Evolutionary conservation across 2,329 filamentous ascomycete species (phyloP).

Genomic region (Domatiomyces globalis): DNA sequence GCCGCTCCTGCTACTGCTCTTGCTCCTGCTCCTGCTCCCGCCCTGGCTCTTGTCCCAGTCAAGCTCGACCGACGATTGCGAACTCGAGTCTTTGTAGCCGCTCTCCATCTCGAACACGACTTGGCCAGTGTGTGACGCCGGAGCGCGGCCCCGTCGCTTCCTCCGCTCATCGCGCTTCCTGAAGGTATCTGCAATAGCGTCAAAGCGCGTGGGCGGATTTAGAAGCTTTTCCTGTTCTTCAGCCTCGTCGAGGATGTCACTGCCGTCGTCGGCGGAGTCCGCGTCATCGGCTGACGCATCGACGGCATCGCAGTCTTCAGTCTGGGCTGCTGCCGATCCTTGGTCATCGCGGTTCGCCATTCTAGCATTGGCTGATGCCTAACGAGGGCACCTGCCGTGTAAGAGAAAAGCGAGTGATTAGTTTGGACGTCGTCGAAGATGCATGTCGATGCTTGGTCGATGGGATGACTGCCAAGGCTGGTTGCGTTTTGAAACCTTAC

Average conservation of each 20-base stretch:
- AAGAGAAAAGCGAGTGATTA: not conserved
- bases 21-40: slow-evolving; percentile 9
- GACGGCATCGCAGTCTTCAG: not conserved
- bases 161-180: slow-evolving; percentile 36
- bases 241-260: slow-evolving; percentile 52
- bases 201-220: slow-evolving; percentile 26
- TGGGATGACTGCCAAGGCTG: not conserved
- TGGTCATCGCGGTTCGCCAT: not conserved
- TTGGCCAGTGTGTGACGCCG: slow-evolving; percentile 31
- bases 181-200: slow-evolving; percentile 29
- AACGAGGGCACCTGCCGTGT: not conserved
- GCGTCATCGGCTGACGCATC: not conserved
- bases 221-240: slow-evolving; percentile 43
- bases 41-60: slow-evolving; percentile 30
- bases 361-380: not conserved
- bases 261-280: slow-evolving; percentile 2
- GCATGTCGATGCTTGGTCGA: not conserved
- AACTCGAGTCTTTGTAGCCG: slow-evolving; percentile 51
- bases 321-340: not conserved
- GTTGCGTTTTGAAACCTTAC: not conserved
- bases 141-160: slow-evolving; percentile 34
- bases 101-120: slow-evolving; percentile 81
- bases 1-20: slow-evolving; percentile 17
- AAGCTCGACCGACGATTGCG: slow-evolving; percentile 44
- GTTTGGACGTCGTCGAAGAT: too few species aligned